Conservation (phyloP, 2,329 filamentous ascomycete species). For the Myrmaecium sp. region DNA sequence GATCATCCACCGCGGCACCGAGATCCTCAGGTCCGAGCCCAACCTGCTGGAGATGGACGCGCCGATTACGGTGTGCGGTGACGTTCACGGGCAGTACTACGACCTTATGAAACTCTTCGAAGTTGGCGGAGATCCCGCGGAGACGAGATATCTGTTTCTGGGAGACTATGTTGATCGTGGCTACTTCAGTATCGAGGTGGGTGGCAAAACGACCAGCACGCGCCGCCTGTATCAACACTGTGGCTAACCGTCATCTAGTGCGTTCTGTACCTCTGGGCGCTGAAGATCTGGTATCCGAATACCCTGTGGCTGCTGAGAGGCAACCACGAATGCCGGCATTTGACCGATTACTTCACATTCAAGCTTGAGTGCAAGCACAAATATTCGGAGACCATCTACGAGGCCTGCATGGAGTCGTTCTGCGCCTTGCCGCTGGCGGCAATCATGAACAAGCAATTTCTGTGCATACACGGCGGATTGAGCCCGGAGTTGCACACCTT, state of each 20-base stretch:
- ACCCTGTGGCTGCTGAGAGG: constrained; percentile 92
- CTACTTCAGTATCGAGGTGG: constrained; percentile 91
- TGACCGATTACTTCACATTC: constrained; percentile 99
- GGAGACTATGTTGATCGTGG: constrained; percentile 97
- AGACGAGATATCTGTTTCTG: constrained; percentile 92
- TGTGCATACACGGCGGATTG: constrained; percentile 93
- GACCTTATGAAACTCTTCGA: constrained; percentile 99
- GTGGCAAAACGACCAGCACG: constrained; percentile 6
- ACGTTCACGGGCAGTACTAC: constrained; percentile 98
- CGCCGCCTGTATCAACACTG: constrained; percentile 2
- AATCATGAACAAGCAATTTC: constrained; percentile 99
- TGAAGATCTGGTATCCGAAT: constrained; percentile 99
- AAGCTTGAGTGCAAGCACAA: constrained; percentile 99
- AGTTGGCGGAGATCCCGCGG: constrained; percentile 87
- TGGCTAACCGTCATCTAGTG: constrained; percentile 37
- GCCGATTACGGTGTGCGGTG: constrained; percentile 94
- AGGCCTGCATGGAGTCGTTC: constrained; percentile 97
- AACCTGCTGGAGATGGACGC: constrained; percentile 99
- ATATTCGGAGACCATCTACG: constrained; percentile 90
- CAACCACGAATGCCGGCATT: constrained; percentile 95
- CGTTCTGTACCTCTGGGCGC: constrained; percentile 88
- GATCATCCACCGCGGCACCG: constrained; percentile 78
- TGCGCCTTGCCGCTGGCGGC: constrained; percentile 84
- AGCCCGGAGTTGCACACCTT: constrained; percentile 92
- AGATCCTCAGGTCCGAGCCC: constrained; percentile 75